Evolutionary conservation across 768 basidiomycete genomes (phyloP).

Genomic region (Dioszegia aurantiaca): DNA sequence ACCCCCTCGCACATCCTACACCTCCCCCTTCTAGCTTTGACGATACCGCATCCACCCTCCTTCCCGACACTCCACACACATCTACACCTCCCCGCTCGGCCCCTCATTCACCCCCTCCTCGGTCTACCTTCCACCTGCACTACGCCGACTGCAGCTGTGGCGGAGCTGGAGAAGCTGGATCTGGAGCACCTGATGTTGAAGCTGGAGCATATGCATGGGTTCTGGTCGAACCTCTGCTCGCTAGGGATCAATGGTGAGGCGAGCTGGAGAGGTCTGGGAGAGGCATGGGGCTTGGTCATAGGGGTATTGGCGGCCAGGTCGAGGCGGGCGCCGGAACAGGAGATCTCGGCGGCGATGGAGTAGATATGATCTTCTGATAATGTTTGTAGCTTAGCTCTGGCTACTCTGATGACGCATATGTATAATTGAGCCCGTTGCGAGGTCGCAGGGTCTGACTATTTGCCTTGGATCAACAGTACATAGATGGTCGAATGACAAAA

Average conservation of each 20-base stretch:
- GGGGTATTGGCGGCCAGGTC: conserved; percentile 1
- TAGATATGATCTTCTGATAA: too few species aligned
- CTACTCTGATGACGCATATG: too few species aligned
- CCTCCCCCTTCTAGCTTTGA: conserved; percentile 11
- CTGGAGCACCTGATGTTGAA: conserved; percentile 8
- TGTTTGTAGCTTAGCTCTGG: too few species aligned
- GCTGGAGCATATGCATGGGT: conserved; percentile 19
- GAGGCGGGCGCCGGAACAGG: not conserved
- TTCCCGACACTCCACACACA: conserved; percentile 16
- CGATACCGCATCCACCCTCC: conserved; percentile 14
- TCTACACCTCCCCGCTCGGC: conserved; percentile 10
- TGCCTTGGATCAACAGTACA: too few species aligned
- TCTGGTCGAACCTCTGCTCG: conserved; percentile 22
- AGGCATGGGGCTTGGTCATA: conserved; percentile 8
- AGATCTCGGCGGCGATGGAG: too few species aligned
- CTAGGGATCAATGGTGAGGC: conserved; percentile 9
- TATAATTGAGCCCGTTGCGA: too few species aligned
- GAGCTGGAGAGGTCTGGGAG: conserved; percentile 3
- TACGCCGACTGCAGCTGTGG: not conserved
- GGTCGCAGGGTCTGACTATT: too few species aligned
- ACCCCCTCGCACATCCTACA: not conserved
- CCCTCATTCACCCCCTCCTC: conserved; percentile 5
- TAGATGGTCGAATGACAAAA: too few species aligned
- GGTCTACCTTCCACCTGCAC: conserved; percentile 1
- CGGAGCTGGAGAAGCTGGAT: not conserved